Evolutionary conservation across 2,329 filamentous ascomycete species (phyloP).

Genomic region (Amesomyces nigricolor): DNA sequence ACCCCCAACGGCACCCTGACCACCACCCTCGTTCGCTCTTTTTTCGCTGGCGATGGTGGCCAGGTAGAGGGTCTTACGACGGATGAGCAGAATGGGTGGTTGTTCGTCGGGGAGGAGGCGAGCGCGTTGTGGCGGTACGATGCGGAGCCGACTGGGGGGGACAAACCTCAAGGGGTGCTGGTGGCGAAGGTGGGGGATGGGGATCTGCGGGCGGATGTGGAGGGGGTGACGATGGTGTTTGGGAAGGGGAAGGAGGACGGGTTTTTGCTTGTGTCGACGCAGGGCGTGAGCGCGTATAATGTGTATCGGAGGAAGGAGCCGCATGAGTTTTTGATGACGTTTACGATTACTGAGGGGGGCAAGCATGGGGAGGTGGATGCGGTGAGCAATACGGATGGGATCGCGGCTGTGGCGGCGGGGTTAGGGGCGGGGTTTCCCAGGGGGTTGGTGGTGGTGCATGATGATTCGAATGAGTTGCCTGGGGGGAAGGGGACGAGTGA

Average conservation of each 20-base stretch:
- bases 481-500: conserved; percentile 11
- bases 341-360: background rate
- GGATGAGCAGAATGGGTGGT: conserved; percentile 11
- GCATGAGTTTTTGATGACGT: conserved; percentile 15
- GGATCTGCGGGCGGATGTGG: conserved; percentile 9
- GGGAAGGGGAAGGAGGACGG: conserved; percentile 8
- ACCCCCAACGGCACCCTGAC: conserved; percentile 5
- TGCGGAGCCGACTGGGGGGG: conserved; percentile 4
- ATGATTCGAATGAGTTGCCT: conserved; percentile 16
- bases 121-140: conserved; percentile 15
- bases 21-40: conserved; percentile 11
- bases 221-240: conserved; percentile 15
- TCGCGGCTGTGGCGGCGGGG: conserved; percentile 11
- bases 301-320: conserved; percentile 11
- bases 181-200: conserved; percentile 11
- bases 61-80: conserved; percentile 15
- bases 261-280: conserved; percentile 9
- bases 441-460: conserved; percentile 16
- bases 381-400: conserved; percentile 16
- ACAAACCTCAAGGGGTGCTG: background rate
- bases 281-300: conserved; percentile 17
- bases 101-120: conserved; percentile 17
- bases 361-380: conserved; percentile 1
- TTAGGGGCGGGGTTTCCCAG: conserved; percentile 4
- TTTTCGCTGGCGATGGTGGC: conserved; percentile 11